These are phyloP conservation scores for Paramecium sexaurelia DNA, from an alignment of 73 alveolate genomes.

Conservation along the genomic window DNA sequence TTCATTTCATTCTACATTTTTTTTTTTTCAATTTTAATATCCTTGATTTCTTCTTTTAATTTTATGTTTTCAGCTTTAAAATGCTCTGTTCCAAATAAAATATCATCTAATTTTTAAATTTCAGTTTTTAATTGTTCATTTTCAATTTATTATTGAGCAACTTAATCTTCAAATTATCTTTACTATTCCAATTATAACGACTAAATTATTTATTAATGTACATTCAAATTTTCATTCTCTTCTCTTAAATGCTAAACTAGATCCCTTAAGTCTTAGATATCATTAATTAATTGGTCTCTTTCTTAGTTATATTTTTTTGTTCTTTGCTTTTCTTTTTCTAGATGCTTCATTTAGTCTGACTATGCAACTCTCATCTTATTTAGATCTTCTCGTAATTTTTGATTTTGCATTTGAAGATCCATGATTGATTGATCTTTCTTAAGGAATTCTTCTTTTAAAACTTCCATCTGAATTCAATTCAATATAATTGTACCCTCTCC, in stretches of 20 bases:
- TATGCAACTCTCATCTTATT: not conserved
- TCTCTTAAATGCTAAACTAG: not conserved
- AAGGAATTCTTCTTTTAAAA: not conserved
- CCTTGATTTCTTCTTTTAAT: not conserved
- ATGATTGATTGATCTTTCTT: not conserved
- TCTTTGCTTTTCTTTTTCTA: not conserved
- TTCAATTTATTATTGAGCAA: not conserved
- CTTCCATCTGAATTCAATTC: conserved; percentile 48
- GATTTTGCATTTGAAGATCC: not conserved
- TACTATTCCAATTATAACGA: conserved; percentile 7
- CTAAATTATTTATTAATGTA: not conserved
- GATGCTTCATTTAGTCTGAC: not conserved
- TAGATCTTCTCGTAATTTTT: not conserved
- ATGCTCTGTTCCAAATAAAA: not conserved
- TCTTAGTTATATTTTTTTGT: not conserved
- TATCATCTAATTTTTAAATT: not conserved
- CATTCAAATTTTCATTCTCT: not conserved
- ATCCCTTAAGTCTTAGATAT: not conserved
- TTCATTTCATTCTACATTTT: not conserved
- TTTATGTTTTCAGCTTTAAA: not conserved
- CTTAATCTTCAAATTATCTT: not conserved
- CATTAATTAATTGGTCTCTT: not conserved
- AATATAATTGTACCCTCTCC: conserved; percentile 31
- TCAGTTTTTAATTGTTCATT: not conserved
- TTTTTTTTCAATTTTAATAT: not conserved